A percentile compares a stretch with the other conserved stretches of the same genome.
Conservation (phyloP, 257 asterid genomes). For the Vinca minor region DNA sequence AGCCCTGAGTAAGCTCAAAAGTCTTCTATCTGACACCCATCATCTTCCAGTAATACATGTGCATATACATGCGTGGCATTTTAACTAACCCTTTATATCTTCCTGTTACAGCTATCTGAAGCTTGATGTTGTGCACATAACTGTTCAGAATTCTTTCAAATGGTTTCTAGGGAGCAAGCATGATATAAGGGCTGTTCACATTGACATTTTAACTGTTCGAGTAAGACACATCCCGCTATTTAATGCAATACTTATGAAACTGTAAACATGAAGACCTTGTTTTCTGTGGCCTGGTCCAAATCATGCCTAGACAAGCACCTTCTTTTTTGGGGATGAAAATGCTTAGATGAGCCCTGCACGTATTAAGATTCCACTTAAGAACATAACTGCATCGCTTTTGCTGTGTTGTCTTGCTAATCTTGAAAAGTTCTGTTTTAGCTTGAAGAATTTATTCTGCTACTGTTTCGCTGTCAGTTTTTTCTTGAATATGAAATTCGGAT, state of each 20-base stretch:
- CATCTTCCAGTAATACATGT: background rate
- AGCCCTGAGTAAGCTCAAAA: slow-evolving; percentile 68
- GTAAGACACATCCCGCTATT: slow-evolving; percentile 42
- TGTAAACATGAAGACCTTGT: slow-evolving; percentile 10
- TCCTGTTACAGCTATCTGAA: slow-evolving; percentile 71
- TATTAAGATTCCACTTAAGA: background rate
- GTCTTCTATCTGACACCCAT: slow-evolving; percentile 1
- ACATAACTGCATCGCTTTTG: background rate
- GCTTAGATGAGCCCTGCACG: background rate
- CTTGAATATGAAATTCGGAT: background rate
- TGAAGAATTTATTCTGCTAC: background rate
- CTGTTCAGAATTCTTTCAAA: slow-evolving; percentile 75
- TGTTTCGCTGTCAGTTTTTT: background rate
- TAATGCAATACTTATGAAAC: slow-evolving; percentile 11
- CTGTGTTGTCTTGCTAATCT: background rate
- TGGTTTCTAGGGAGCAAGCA: slow-evolving; percentile 70
- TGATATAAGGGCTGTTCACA: slow-evolving; percentile 71
- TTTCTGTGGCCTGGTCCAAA: background rate
- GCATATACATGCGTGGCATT: background rate
- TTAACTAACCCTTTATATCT: slow-evolving; percentile 6
- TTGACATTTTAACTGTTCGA: slow-evolving; percentile 61
- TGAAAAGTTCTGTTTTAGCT: background rate
- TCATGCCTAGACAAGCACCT: too few species aligned
- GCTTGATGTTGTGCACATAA: slow-evolving; percentile 95
- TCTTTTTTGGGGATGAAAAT: too few species aligned